Evolutionary conservation across 352 stramenopile genomes (phyloP).

Genomic region (Peronosclerospora sorghi): DNA sequence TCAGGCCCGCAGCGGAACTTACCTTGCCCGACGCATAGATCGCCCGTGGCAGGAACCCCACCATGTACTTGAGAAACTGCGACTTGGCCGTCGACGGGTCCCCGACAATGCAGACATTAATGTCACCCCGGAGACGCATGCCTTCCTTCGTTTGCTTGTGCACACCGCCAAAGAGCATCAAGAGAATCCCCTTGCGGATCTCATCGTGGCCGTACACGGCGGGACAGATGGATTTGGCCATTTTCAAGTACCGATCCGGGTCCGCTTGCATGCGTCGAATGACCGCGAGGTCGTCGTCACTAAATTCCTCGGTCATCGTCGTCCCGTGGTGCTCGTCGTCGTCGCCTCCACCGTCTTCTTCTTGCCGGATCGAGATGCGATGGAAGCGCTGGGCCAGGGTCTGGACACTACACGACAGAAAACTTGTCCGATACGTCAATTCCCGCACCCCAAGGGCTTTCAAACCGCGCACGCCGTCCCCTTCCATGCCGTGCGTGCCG

Average conservation of each 20-base stretch:
- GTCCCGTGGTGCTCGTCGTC: too few species aligned
- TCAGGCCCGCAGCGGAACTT: conserved; percentile 95
- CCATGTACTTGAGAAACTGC: conserved; percentile 98
- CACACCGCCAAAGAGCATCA: conserved; percentile 97
- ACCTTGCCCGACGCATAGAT: conserved; percentile 99
- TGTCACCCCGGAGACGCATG: conserved; percentile 97
- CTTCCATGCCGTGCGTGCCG: conserved; percentile 69
- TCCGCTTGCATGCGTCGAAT: conserved; percentile 89
- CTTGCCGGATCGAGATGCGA: conserved; percentile 72
- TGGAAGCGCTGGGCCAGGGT: conserved; percentile 84
- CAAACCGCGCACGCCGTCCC: conserved; percentile 90
- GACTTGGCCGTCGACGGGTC: conserved; percentile 97
- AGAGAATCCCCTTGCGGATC: conserved; percentile 88
- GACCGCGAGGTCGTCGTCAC: conserved; percentile 85
- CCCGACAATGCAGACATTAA: conserved; percentile 99
- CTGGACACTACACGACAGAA: conserved; percentile 92
- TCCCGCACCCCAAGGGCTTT: conserved; percentile 93
- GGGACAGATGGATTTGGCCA: conserved; percentile 93
- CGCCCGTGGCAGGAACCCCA: conserved; percentile 84
- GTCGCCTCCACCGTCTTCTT: too few species aligned
- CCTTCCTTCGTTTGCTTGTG: conserved; percentile 96
- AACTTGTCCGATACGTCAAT: conserved; percentile 97
- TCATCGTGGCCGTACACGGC: conserved; percentile 96
- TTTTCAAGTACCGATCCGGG: conserved; percentile 86
- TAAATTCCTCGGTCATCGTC: conserved; percentile 36